These are phyloP conservation scores for Starmerella kuoi DNA, from an alignment of 805 yeast genomes.

Conservation along the genomic window DNA sequence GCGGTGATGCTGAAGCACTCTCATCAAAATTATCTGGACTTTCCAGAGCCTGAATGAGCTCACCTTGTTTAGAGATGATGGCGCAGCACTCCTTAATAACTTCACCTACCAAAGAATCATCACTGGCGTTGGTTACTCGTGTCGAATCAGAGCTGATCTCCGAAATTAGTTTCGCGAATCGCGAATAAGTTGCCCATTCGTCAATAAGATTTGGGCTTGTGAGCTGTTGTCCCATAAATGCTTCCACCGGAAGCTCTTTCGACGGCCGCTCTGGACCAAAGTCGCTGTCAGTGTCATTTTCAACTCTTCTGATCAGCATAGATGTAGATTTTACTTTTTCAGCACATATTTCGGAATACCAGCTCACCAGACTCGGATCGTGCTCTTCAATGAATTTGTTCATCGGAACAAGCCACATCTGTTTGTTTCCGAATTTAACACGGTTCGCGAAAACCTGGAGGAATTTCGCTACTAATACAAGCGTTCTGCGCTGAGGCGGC, in stretches of 20 bases:
- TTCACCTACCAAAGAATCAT: slow-evolving; percentile 11
- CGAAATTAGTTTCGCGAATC: slow-evolving; percentile 17
- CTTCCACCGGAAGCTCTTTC: slow-evolving; percentile 20
- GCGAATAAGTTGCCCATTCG: slow-evolving; percentile 25
- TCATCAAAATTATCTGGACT: slow-evolving; percentile 25
- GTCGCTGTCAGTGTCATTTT: background rate
- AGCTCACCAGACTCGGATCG: slow-evolving; percentile 47
- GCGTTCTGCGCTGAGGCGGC: slow-evolving; percentile 59
- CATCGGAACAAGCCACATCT: slow-evolving; percentile 62
- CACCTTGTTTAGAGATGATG: slow-evolving; percentile 8
- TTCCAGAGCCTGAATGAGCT: slow-evolving; percentile 8
- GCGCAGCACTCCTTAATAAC: slow-evolving; percentile 14
- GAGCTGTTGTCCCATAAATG: slow-evolving; percentile 25
- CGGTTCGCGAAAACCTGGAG: slow-evolving; percentile 70
- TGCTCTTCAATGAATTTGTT: slow-evolving; percentile 55
- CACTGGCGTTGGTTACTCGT: background rate
- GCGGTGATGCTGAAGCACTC: slow-evolving; percentile 8
- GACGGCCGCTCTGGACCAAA: slow-evolving; percentile 18
- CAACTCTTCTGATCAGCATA: slow-evolving; percentile 1
- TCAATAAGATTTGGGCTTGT: slow-evolving; percentile 31
- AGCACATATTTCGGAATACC: slow-evolving; percentile 54
- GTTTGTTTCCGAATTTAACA: slow-evolving; percentile 65
- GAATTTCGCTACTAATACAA: slow-evolving; percentile 66
- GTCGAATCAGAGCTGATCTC: background rate
- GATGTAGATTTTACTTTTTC: background rate